A percentile compares a stretch with the other conserved stretches of the same genome.
Conservation (phyloP, 768 basidiomycete species). For the Steccherinum ochraceum region DNA sequence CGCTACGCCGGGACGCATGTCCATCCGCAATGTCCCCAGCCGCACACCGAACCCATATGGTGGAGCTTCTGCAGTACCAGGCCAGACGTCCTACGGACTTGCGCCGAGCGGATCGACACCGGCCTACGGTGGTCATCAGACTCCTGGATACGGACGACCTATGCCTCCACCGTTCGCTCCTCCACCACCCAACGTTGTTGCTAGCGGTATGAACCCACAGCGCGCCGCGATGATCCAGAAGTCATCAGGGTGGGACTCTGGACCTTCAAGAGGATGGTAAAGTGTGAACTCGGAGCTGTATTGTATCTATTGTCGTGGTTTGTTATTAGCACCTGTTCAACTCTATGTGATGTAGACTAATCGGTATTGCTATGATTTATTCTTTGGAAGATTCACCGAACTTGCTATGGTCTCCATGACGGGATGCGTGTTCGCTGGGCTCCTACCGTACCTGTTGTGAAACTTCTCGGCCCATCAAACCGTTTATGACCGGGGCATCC, state of each 20-base stretch:
- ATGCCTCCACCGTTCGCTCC: neutral
- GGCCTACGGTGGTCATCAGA: constrained; percentile 22
- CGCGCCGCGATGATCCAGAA: constrained; percentile 63
- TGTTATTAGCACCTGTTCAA: too few relatives aligned
- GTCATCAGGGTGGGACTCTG: constrained; percentile 30
- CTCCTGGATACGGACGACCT: constrained; percentile 39
- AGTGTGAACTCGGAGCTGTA: too few relatives aligned
- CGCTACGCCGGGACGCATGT: constrained; percentile 73
- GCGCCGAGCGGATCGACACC: constrained; percentile 7
- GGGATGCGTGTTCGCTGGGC: too few relatives aligned
- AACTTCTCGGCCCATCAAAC: too few relatives aligned
- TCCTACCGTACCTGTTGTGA: too few relatives aligned
- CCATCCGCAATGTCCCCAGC: constrained; percentile 57
- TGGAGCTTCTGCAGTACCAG: constrained; percentile 30
- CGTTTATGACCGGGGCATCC: too few relatives aligned
- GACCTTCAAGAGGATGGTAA: neutral
- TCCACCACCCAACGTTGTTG: constrained; percentile 22
- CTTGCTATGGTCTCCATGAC: too few relatives aligned
- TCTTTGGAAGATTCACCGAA: too few relatives aligned
- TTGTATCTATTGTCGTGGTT: too few relatives aligned
- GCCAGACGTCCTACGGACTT: constrained; percentile 15
- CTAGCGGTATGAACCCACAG: constrained; percentile 60
- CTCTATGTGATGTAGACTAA: too few relatives aligned
- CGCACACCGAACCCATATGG: constrained; percentile 81
- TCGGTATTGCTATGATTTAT: too few relatives aligned